Conservation (phyloP, 257 asterid species). For the Nicotiana undulata region DNA sequence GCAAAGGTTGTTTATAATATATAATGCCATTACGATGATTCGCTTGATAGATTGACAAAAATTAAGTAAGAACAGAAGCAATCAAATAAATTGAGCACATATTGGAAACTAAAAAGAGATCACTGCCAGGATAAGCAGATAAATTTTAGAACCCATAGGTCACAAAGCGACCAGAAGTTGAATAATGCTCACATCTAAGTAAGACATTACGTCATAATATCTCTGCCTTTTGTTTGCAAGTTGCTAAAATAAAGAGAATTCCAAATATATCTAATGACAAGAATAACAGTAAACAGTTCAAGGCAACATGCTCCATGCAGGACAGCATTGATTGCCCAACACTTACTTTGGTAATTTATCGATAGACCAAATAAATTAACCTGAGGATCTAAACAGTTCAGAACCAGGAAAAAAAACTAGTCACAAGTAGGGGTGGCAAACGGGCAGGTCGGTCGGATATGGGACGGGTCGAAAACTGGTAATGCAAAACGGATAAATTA, state of each 20-base stretch:
- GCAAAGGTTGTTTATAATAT: constrained; percentile 10
- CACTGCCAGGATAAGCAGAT: neutral
- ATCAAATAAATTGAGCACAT: neutral
- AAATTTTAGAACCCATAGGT: neutral
- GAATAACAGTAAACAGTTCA: neutral
- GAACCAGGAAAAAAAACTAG: neutral
- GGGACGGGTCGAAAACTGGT: no score
- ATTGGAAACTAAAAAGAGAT: neutral
- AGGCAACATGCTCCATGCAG: neutral
- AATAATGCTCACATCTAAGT: neutral
- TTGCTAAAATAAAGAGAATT: neutral
- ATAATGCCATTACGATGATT: neutral
- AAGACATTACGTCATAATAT: neutral
- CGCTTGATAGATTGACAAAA: neutral
- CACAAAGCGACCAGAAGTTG: neutral
- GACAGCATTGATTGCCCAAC: neutral
- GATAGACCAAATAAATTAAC: neutral
- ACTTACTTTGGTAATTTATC: neutral
- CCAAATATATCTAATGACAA: neutral
- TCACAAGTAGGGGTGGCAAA: neutral
- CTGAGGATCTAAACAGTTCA: neutral
- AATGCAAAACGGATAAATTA: no score
- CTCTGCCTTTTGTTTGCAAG: neutral
- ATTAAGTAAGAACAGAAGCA: neutral
- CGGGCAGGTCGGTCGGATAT: no score